Percentiles rank a stretch among this genome's conserved stretches.
These are phyloP conservation scores for Eimeria praecox DNA, from an alignment of 169 alveolate genomes.

Conservation along the genomic window DNA sequence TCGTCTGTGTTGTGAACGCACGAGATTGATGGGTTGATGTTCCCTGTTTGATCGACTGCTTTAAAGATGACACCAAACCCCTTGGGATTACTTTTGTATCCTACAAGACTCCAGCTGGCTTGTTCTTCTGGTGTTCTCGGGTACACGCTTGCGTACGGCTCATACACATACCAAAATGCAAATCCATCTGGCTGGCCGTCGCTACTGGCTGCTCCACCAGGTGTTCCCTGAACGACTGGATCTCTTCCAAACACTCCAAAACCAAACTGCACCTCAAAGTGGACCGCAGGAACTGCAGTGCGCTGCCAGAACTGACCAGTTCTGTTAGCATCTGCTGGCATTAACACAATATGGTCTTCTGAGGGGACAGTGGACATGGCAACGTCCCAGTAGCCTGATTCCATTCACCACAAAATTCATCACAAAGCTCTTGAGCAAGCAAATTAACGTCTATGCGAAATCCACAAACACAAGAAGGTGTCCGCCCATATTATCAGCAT, in stretches of 20 bases:
- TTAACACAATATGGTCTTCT: conserved; percentile 83
- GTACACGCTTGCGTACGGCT: conserved; percentile 81
- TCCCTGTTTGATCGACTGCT: conserved; percentile 80
- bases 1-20: conserved; percentile 76
- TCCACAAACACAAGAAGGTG: not conserved
- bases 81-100: conserved; percentile 85
- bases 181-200: conserved; percentile 84
- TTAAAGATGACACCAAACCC: conserved; percentile 87
- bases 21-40: conserved; percentile 85
- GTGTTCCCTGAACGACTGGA: not conserved
- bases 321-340: conserved; percentile 85
- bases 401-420: not conserved
- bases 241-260: conserved; percentile 84
- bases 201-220: conserved; percentile 25
- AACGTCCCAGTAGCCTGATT: conserved; percentile 84
- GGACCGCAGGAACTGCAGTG: conserved; percentile 83
- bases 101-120: conserved; percentile 83
- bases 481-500: not conserved
- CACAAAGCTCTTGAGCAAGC: not conserved
- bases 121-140: conserved; percentile 84
- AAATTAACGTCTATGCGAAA: not conserved
- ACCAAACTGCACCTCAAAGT: conserved; percentile 85
- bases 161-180: conserved; percentile 87
- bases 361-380: conserved; percentile 87
- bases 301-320: conserved; percentile 88